Evolutionary conservation across 257 asterid genomes (phyloP), one percentile per base, ranked within the genome.

Genomic region (Nicotiana undulata): DNA sequence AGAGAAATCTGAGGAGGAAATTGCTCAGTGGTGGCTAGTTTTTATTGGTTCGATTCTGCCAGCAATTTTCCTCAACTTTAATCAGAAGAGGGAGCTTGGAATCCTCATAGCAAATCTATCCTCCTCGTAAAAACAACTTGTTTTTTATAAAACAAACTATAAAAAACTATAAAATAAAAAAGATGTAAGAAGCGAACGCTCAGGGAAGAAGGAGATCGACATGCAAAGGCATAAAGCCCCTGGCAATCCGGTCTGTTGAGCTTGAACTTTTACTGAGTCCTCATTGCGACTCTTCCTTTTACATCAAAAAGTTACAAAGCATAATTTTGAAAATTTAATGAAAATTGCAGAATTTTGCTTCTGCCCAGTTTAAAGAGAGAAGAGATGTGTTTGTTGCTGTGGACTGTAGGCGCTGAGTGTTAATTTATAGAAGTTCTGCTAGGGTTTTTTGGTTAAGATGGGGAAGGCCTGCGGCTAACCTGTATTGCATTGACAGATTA

Each of bases 241-340:
- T 68, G 79, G 2, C 80, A 26, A 83, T 83, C 82, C 80, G 80
- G 85, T 83, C 85, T 83, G 82, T 83, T 83, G 82, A 83, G 85
- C 85, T 83, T 83, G 85, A 79, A 26, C 82, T 79, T 79, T 49
- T 20, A 40, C n/a, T 4, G n/a, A 83, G 80, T 79, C 80, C 12
- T 76, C 84, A 63, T 46, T 31, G 79, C 79, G 46, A 80, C 68
- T 64, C 11, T 4, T 26, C 40, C 56, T 6, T 9, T 0, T 4
- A 34, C 22, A 53, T 16, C 40, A 44, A 70, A 34, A 7, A 3
- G 28, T 3, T 32, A 67, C 7, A 40, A 70, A n/a, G 1, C 0
- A 40, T n/a, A 3, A 2, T 4, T 34, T 31, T 8, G 0, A 8
- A 3, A 29, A 11, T 9, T 20, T 3, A 11, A 15, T 51, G 56